Evolutionary conservation across 345 rosid species (phyloP).

Genomic region (Eucalyptus coolabah): DNA sequence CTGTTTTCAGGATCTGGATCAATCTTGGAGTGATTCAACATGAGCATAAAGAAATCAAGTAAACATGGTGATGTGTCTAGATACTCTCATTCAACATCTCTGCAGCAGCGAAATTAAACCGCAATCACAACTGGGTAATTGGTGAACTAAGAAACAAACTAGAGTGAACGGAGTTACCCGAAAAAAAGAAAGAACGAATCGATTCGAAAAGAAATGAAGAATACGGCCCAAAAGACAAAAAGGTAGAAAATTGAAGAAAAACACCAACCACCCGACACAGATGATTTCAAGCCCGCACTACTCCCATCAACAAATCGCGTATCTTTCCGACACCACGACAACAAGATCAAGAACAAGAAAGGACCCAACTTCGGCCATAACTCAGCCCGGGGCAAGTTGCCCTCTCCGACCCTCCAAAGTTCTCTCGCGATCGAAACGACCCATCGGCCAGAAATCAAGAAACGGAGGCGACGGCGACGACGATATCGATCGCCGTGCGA

Average conservation of each 20-base stretch:
- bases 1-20: background rate
- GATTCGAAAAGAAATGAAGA: background rate
- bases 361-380: background rate
- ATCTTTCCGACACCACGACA: background rate
- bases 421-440: background rate
- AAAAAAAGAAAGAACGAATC: background rate
- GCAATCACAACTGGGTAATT: background rate
- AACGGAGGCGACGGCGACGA: background rate
- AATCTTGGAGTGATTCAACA: background rate
- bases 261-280: background rate
- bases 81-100: background rate
- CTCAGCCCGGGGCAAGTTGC: background rate
- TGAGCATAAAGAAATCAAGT: background rate
- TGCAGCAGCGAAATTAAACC: background rate
- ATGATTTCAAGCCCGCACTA: accelerated
- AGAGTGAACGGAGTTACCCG: background rate
- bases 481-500: background rate
- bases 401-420: background rate
- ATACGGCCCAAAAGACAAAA: accelerated
- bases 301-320: background rate
- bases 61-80: background rate
- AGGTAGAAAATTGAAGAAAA: background rate
- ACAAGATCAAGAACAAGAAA: background rate
- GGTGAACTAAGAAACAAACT: background rate
- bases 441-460: background rate